Percentiles rank a stretch among this genome's conserved stretches.
phyloP scores from a whole-genome alignment of 768 basidiomycete genomes.

The Lanmaoa pseudosensibilis region DNA sequence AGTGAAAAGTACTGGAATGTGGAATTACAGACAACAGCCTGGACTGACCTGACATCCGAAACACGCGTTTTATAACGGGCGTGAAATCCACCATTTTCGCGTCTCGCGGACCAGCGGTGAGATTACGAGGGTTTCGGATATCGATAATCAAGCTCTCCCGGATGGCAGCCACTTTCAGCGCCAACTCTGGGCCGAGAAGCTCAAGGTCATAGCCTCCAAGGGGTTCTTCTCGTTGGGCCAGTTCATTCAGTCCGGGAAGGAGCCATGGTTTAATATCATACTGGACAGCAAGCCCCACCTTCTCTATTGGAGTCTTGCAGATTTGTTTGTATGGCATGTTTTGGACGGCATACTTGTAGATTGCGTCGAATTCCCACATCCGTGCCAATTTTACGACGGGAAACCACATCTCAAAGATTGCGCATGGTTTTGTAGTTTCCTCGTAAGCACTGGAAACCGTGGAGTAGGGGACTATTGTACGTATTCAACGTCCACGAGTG shows the following conservation, averaged over 20 bases:
- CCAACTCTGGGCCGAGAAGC: slow-evolving; percentile 15
- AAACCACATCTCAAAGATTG: slow-evolving; percentile 35
- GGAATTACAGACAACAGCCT: not conserved
- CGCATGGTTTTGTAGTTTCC: not conserved
- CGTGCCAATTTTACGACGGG: slow-evolving; percentile 40
- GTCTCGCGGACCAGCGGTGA: not conserved
- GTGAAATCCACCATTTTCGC: slow-evolving; percentile 16
- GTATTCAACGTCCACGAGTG: not conserved
- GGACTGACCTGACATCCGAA: slow-evolving; percentile 9
- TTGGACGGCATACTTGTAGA: slow-evolving; percentile 33
- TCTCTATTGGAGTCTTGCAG: slow-evolving; percentile 19
- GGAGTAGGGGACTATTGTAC: not conserved
- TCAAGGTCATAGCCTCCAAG: slow-evolving; percentile 15
- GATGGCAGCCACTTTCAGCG: slow-evolving; percentile 23
- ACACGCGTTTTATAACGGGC: slow-evolving; percentile 7
- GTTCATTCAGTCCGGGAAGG: slow-evolving; percentile 26
- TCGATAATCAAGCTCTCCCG: slow-evolving; percentile 15
- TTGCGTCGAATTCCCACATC: slow-evolving; percentile 37
- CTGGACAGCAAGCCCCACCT: slow-evolving; percentile 31
- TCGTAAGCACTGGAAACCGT: not conserved
- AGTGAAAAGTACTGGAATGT: not conserved
- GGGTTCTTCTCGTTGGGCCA: slow-evolving; percentile 19
- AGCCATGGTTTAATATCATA: slow-evolving; percentile 38
- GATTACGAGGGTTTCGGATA: accelerated
- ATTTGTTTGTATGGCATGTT: slow-evolving; percentile 22